These are phyloP conservation scores for Achaetomiella virescens DNA, from an alignment of 495 filamentous ascomycete species.

Conservation along the genomic window DNA sequence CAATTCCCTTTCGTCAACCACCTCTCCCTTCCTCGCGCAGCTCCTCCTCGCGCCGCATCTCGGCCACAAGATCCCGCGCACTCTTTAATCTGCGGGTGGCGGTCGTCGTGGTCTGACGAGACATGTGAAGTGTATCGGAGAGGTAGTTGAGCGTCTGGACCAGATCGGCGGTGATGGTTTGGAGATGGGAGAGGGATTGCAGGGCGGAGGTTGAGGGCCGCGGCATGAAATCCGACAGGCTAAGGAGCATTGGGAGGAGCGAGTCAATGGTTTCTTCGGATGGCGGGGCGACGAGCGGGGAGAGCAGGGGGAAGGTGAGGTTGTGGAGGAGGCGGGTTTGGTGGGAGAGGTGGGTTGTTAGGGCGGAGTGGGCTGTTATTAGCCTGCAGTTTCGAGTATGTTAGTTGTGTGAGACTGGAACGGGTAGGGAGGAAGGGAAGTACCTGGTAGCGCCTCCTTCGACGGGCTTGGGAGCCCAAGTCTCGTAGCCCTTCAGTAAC, in stretches of 20 bases:
- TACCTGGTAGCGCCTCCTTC: conserved; percentile 77
- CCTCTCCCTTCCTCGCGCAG: conserved; percentile 68
- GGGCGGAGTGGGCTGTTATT: conserved; percentile 79
- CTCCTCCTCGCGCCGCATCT: conserved; percentile 77
- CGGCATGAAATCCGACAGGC: conserved; percentile 50
- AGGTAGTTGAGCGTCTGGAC: conserved; percentile 74
- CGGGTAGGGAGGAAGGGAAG: conserved; percentile 18
- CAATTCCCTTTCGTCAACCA: conserved; percentile 79
- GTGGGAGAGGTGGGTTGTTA: conserved; percentile 76
- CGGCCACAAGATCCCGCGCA: conserved; percentile 72
- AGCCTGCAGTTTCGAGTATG: conserved; percentile 53
- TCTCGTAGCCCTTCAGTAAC: conserved; percentile 70
- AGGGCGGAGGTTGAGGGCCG: conserved; percentile 47
- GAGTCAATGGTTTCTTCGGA: conserved; percentile 57
- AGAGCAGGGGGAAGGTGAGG: conserved; percentile 68
- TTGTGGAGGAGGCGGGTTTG: conserved; percentile 78
- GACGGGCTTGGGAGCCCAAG: conserved; percentile 71
- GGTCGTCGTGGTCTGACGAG: conserved; percentile 73
- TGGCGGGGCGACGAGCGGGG: conserved; percentile 47
- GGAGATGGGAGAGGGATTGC: conserved; percentile 54
- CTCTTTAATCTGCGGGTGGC: conserved; percentile 69
- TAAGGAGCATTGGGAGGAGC: conserved; percentile 57
- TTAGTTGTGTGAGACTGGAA: conserved; percentile 9
- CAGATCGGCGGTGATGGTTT: conserved; percentile 67
- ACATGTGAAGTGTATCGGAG: conserved; percentile 91